Evolutionary conservation across 1,284 basidiomycete genomes (phyloP).

Genomic region (Porogramme epimiltina): DNA sequence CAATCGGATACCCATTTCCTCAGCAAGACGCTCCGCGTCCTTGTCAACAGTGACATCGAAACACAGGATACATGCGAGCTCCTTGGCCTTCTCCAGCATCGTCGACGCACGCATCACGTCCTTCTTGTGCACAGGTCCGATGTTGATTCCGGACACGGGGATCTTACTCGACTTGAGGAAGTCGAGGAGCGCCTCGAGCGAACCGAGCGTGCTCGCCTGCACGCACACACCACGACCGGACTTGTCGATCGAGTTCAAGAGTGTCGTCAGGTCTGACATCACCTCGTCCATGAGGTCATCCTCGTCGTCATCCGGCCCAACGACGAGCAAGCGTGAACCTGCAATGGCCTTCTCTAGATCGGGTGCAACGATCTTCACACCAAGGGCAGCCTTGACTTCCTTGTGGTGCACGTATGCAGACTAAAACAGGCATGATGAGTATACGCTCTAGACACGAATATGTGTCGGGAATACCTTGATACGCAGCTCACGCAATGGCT

Average conservation of each 20-base stretch:
- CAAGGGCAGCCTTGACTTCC: slow-evolving; percentile 96
- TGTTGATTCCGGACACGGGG: slow-evolving; percentile 96
- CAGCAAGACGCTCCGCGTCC: slow-evolving; percentile 89
- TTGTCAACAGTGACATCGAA: slow-evolving; percentile 97
- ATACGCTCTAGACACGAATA: not conserved
- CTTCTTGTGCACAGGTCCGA: slow-evolving; percentile 96
- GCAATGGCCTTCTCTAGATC: slow-evolving; percentile 99
- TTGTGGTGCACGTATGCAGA: slow-evolving; percentile 98
- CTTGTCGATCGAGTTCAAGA: slow-evolving; percentile 93
- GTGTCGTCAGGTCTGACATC: slow-evolving; percentile 93
- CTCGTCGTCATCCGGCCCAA: slow-evolving; percentile 94
- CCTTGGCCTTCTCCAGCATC: slow-evolving; percentile 97
- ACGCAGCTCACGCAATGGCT: slow-evolving; percentile 94
- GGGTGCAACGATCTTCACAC: slow-evolving; percentile 95
- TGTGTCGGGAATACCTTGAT: slow-evolving; percentile 72
- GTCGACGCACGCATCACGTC: slow-evolving; percentile 92
- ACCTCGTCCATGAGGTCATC: slow-evolving; percentile 94
- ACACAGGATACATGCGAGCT: slow-evolving; percentile 93
- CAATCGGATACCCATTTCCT: slow-evolving; percentile 91
- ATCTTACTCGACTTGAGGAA: slow-evolving; percentile 97
- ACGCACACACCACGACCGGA: slow-evolving; percentile 96
- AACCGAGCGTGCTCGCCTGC: slow-evolving; percentile 97
- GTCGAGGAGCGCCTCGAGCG: slow-evolving; percentile 94
- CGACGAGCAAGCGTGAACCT: slow-evolving; percentile 91
- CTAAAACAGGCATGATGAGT: slow-evolving; percentile 41